Evolutionary conservation across 2,329 filamentous ascomycete genomes (phyloP), one percentile per base, ranked within the genome.

Genomic region (Raffaelea ambrosiae): DNA sequence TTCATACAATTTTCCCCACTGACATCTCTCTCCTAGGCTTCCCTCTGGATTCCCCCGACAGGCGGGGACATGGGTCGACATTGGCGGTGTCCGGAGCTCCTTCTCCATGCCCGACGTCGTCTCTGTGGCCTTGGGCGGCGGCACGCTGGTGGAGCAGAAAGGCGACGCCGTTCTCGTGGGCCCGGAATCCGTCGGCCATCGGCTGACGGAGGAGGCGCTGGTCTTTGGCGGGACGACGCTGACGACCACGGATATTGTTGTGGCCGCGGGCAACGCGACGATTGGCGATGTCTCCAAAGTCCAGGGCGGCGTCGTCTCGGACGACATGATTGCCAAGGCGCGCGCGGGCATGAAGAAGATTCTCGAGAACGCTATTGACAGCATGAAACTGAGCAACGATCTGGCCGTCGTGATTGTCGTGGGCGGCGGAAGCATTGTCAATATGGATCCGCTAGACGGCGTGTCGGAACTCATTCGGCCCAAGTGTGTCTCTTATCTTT

Each of bases 11-110:
- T n/a, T n/a, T n/a, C n/a, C n/a, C n/a, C n/a, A n/a, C n/a, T n/a
- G n/a, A n/a, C n/a, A n/a, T n/a, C n/a, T n/a, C n/a, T n/a, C n/a
- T n/a, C n/a, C n/a, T n/a, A n/a, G n/a, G n/a, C 68, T 81, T 5
- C 69, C 73, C 0, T 83, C 76, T 43, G 81, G 81, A 0, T 80
- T 84, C 46, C 81, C 81, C 0, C 69, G 79, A 29, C 77, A 83
- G 57, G 74, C 77, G 42, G 74, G 78, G 8, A 77, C 77, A 0
- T 83, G 79, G 50, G 80, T 75, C 23, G 73, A 81, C 31, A 64
- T 84, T 2, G 75, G 74, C 0, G 81, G 81, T 0, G 76, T 84
- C 2, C 68, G 77, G 4, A 79, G 78, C 63, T 83, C 83, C 55
- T 75, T 75, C 57, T 68, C 71, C 36, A 77, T 64, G 47, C 77